Percentiles rank a stretch among this genome's conserved stretches.
Evolutionary conservation across 805 yeast genomes (phyloP).

Genomic region (Starmerella stellata): DNA sequence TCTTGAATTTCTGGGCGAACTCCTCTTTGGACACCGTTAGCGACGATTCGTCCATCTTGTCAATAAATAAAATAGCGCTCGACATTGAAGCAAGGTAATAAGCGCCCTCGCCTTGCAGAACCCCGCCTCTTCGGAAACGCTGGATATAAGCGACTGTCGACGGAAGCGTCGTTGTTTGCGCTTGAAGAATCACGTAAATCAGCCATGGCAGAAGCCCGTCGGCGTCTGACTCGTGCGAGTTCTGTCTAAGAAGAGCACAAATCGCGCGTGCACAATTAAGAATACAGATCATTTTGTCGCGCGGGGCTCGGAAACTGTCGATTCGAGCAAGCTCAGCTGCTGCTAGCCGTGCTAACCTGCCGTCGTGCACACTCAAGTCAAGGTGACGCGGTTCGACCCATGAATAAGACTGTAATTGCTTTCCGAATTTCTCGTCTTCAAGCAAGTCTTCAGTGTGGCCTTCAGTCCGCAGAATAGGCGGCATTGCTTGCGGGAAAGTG

Average conservation of each 20-base stretch:
- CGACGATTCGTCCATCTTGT: conserved; percentile 37
- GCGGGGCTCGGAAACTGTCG: conserved; percentile 72
- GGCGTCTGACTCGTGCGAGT: conserved; percentile 61
- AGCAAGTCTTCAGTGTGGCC: conserved; percentile 46
- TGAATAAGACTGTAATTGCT: conserved; percentile 41
- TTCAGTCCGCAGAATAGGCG: conserved; percentile 29
- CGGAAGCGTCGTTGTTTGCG: conserved; percentile 44
- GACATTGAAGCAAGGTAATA: conserved; percentile 81
- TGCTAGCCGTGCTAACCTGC: conserved; percentile 46
- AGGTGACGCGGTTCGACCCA: conserved; percentile 62
- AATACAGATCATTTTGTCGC: conserved; percentile 84
- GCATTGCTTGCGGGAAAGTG: conserved; percentile 65
- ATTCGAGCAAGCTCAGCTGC: conserved; percentile 58
- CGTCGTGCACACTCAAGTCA: conserved; percentile 44
- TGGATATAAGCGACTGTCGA: conserved; percentile 76
- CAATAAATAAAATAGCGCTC: conserved; percentile 70
- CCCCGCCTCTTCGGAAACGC: conserved; percentile 56
- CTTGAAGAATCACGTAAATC: conserved; percentile 57
- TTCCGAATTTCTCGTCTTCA: conserved; percentile 36
- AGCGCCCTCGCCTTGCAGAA: conserved; percentile 72
- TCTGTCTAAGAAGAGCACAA: conserved; percentile 63
- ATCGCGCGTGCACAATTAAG: conserved; percentile 84
- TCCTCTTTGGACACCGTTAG: conserved; percentile 47
- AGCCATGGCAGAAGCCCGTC: conserved; percentile 84
- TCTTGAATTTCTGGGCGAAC: conserved; percentile 21